Base-by-base conservation (phyloP, 768 basidiomycete species). In the Termitomyces sp. region DNA sequence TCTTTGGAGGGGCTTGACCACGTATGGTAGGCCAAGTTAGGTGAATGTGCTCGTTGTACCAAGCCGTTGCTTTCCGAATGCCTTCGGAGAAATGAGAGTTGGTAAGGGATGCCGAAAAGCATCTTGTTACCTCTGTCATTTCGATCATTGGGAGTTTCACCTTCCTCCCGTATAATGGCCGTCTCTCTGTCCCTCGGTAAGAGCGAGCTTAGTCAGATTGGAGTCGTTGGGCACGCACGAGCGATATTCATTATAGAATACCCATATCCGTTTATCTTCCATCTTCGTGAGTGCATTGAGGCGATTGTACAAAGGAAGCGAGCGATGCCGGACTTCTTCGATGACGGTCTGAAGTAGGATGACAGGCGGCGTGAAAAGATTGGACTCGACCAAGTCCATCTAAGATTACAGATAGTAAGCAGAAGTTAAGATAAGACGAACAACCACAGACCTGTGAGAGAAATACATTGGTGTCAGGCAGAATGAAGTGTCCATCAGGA, bases 261-360 rank as follows among this genome's bases (percentile, higher is more conserved):
- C 77, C 85, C 86, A 92, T 10, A 87, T 80, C n/a, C 74, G 77
- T 67, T 93, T 94, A 59, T 92, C 93, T 57, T 98, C 96, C 62
- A 86, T 83, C 60, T 85, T 89, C 31, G 88, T 79, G 47, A 98
- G 78, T 1, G 88, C 83, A 64, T 92, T 95, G 61, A 99, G 79
- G 32, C 95, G 88, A 69, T 94, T 98, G 73, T 92, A 94, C 16
- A 98, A 74, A 4, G 96, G 96, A 26, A 98, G 74, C 1, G 91
- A 94, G 20, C 97, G 82, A 69, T 98, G 97, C 57, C 96, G 82
- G 58, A 98, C 94, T 83, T 99, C 97, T 62, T 97, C 92, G 53
- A 98, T 77, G 2, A 98, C 95, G 0, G 96, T 99, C 72, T 98
- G 96, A 2, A 97, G 82, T 24, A 99, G 76, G 55, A 99, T 87